Base-by-base conservation (phyloP, 164 flowering plant species). In the Nymphaea thermarum region DNA sequence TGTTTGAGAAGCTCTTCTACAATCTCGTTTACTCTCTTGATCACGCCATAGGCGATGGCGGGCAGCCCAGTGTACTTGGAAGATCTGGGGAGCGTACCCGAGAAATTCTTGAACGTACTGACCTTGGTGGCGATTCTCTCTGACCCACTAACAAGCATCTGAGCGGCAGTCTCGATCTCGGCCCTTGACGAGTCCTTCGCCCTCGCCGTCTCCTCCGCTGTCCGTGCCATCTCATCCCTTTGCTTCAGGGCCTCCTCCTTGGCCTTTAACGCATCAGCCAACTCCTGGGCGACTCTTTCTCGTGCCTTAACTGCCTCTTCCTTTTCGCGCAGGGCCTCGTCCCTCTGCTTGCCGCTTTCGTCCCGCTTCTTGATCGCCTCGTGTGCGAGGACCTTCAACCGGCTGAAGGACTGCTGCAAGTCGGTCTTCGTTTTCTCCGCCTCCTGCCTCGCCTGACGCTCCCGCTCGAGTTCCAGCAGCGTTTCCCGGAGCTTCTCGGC, bases 21-120 rank as follows among this genome's bases (percentile, higher is more conserved):
- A 64, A 93, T 93, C 74, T 89, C 97, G 73, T 93, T 85, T 6
- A 93, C 81, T 71, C 98, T 79, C 80, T 93, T 93, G 63, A 91
- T 88, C 64, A 91, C 89, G 14, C 98, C 98, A 73, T 91, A 91
- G 4, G 96, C 91, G 10, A 89, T 85, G 0, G 96, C 86, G 0
- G 90, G 83, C 82, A 91, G 77, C 6, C 97, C 97, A 0, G 86
- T 51, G 71, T 89, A 93, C 74, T 91, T 89, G 69, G 85, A 84
- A 0, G 94, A 91, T 73, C 84, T 83, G 0, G 98, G 98, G 71
- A 93, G 75, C 36, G 86, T 91, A 3, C 85, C 80, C 0, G 65
- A 80, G 64, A 91, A 88, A 71, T 81, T 85, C 83, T 87, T 93
- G 66, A 81, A 84, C 65, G 67, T 79, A 72, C 82, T 84, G 3